Evolutionary conservation across 345 rosid genomes (phyloP).

Genomic region (Eucalyptus tenuipes): DNA sequence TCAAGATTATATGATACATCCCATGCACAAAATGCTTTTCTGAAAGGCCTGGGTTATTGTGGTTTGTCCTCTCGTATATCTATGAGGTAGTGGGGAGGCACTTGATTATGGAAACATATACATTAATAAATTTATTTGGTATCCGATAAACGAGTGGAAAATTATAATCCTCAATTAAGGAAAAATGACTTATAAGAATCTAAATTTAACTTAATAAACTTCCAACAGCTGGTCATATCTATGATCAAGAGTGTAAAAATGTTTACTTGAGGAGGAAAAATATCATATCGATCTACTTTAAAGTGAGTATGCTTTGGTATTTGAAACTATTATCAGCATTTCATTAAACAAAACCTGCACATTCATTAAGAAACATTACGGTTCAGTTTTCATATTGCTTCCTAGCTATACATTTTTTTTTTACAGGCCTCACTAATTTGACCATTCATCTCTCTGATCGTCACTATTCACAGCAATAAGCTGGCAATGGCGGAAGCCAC

Average conservation of each 20-base stretch:
- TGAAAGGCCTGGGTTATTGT: neutral
- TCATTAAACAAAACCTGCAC: neutral
- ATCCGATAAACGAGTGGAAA: neutral
- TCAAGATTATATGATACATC: neutral
- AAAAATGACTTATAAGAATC: neutral
- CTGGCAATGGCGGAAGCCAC: slow-evolving; percentile 17
- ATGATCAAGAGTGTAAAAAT: neutral
- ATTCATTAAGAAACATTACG: neutral
- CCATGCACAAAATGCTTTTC: neutral
- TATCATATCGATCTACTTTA: neutral
- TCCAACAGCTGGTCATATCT: neutral
- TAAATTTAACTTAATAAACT: neutral
- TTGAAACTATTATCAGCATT: neutral
- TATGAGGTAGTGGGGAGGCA: neutral
- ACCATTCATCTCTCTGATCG: neutral
- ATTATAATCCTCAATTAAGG: neutral
- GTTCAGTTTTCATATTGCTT: neutral
- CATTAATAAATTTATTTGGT: too few species aligned
- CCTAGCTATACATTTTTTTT: neutral
- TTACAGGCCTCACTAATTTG: neutral
- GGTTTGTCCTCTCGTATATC: neutral
- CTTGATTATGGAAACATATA: neutral
- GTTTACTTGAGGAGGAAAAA: neutral
- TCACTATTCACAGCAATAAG: slow-evolving; percentile 4
- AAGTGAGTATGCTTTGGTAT: neutral